Conservation (phyloP, 768 basidiomycete genomes). For the Mycena crocata region DNA sequence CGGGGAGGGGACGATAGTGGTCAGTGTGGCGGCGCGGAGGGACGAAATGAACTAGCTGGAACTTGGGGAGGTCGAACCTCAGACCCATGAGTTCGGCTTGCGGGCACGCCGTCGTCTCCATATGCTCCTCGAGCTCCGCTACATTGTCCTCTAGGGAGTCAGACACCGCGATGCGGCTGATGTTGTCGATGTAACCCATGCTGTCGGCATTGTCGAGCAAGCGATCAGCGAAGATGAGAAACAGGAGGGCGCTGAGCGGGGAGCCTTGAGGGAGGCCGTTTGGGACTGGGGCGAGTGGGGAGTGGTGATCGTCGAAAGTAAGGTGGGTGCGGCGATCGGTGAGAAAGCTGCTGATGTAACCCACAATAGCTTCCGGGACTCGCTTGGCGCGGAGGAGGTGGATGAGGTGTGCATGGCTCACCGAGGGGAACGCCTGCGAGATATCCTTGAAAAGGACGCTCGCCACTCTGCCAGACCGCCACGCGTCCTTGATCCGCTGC, state of each 20-base stretch:
- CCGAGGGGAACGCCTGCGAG: background rate
- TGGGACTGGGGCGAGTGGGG: background rate
- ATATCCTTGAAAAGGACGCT: background rate
- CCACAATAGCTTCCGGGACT: background rate
- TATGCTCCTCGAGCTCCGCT: background rate
- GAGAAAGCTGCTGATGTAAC: constrained; percentile 1
- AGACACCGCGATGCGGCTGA: background rate
- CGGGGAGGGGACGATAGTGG: background rate
- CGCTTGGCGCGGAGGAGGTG: background rate
- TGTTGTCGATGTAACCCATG: constrained; percentile 1
- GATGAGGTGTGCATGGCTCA: background rate
- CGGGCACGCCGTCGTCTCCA: background rate
- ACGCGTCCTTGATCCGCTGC: background rate
- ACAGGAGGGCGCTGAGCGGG: background rate
- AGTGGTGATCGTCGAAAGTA: constrained; percentile 8
- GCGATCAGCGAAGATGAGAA: background rate
- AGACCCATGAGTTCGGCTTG: background rate
- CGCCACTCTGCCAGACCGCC: background rate
- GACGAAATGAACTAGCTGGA: background rate
- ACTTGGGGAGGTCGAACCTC: background rate
- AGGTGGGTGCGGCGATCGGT: background rate
- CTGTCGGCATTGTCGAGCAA: background rate
- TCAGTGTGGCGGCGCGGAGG: background rate
- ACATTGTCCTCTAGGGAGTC: background rate
- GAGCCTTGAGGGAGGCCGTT: constrained; percentile 16